Evolutionary conservation across 2,329 filamentous ascomycete species (phyloP).

Genomic region (Endocalyx cinctus): DNA sequence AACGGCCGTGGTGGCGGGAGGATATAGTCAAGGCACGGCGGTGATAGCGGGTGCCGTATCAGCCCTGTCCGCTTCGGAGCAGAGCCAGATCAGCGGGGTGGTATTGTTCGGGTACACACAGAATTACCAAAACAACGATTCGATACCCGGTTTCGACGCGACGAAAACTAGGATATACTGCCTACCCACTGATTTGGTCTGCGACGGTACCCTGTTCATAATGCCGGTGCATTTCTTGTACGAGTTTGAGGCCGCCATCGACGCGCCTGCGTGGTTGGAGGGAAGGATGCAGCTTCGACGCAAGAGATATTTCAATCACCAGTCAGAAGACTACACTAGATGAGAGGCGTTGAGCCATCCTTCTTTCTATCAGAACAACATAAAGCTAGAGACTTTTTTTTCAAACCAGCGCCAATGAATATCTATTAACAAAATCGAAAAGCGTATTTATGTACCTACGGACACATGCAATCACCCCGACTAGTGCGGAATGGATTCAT

Average conservation of each 20-base stretch:
- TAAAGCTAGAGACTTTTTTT: no score
- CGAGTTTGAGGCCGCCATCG: background rate
- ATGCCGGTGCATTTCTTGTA: slow-evolving; percentile 13
- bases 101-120: slow-evolving; percentile 25
- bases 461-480: no score
- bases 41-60: slow-evolving; percentile 25
- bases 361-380: no score
- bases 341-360: no score
- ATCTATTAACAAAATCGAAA: no score
- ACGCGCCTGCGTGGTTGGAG: slow-evolving; percentile 1
- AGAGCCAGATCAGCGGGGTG: slow-evolving; percentile 20
- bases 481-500: no score
- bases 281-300: no score
- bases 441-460: no score
- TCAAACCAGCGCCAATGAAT: no score
- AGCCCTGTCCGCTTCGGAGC: slow-evolving; percentile 8
- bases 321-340: slow-evolving; percentile 9
- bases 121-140: slow-evolving; percentile 15
- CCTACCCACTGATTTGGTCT: slow-evolving; percentile 13
- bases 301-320: slow-evolving; percentile 8
- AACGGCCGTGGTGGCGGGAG: slow-evolving; percentile 18
- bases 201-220: slow-evolving; percentile 12
- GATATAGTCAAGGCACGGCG: slow-evolving; percentile 24
- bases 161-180: slow-evolving; percentile 15
- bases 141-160: slow-evolving; percentile 14